Conservation (phyloP, 179 eudicot species). For the Beta lomatogona region DNA sequence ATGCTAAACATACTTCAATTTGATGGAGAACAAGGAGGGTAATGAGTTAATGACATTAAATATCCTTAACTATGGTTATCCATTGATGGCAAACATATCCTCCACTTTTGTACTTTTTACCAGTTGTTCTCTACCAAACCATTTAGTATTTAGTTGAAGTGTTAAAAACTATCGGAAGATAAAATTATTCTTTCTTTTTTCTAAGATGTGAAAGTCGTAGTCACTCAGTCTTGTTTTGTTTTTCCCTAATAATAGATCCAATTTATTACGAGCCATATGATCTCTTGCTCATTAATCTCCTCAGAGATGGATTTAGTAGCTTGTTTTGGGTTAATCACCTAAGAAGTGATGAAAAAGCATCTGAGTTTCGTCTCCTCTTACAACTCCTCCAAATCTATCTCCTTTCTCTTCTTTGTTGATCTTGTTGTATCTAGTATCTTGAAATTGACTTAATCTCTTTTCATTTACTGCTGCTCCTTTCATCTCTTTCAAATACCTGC, state of each 20-base stretch:
- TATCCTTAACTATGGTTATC: too few species aligned
- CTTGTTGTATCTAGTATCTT: background rate
- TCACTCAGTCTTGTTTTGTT: background rate
- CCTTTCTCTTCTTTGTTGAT: background rate
- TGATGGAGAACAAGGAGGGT: too few species aligned
- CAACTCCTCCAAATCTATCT: background rate
- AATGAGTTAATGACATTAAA: too few species aligned
- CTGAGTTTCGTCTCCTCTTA: conserved; percentile 6
- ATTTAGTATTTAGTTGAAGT: too few species aligned
- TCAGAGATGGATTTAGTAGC: too few species aligned
- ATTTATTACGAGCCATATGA: background rate
- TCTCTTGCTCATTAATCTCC: background rate
- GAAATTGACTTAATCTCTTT: background rate
- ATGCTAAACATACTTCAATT: too few species aligned
- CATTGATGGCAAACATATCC: too few species aligned
- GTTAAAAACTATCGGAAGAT: too few species aligned
- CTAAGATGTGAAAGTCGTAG: background rate
- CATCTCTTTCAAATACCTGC: background rate
- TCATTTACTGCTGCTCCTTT: conserved; percentile 7
- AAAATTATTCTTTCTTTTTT: too few species aligned
- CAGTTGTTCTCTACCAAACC: too few species aligned
- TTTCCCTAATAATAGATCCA: background rate
- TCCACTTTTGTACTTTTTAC: too few species aligned
- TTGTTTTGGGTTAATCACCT: conserved; percentile 3
- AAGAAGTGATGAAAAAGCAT: conserved; percentile 22